Base-by-base conservation (phyloP, 2,329 filamentous ascomycete species). In the Stromatinia cepivora region DNA sequence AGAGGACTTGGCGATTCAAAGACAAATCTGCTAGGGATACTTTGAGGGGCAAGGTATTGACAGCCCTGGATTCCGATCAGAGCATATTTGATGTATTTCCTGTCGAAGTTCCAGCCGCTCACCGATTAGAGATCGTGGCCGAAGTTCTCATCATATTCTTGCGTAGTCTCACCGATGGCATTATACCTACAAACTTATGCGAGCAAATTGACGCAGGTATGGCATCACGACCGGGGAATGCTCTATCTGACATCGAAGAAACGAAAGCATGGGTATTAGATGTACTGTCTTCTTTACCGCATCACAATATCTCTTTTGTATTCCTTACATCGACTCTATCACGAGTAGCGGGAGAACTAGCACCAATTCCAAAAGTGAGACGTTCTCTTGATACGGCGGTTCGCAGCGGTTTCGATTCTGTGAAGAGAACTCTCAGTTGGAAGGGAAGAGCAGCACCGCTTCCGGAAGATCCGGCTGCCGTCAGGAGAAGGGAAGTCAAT, bases 271-370 rank as follows among this genome's bases (percentile, higher is more conserved):
- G 82, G 78, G 81, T 95, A 1, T 86, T 97, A 7, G 94, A 97
- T 73, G 85, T 90, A 2, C 84, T 97, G 2, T 86, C 90, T 0
- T 82, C 86, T 2, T 85, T 87, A 0, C 91, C 93, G 0, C 90
- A 90, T 63, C 91, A 97, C 80, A 95, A 93, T 77, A 94, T 97
- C 68, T 91, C 91, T 0, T 97, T 97, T 76, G 91, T 97, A 2
- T 93, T 97, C 73, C 82, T 97, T 22, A 92, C 90, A 0, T 89
- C 92, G 11, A 94, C 93, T 80, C 84, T 97, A 15, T 84, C 84
- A 31, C 83, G 85, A 15, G 83, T 90, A 50, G 80, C 84, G 39
- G 81, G 82, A 46, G 87, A 90, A 75, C 79, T 89, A 9, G 81
- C 80, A 2, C 82, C 83, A 0, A 76, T 82, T 0, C 76, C 75